Evolutionary conservation across 2,329 filamentous ascomycete genomes (phyloP), one percentile per base, ranked within the genome.

Genomic region (Ophiocordyceps camponoti-rufipedis): DNA sequence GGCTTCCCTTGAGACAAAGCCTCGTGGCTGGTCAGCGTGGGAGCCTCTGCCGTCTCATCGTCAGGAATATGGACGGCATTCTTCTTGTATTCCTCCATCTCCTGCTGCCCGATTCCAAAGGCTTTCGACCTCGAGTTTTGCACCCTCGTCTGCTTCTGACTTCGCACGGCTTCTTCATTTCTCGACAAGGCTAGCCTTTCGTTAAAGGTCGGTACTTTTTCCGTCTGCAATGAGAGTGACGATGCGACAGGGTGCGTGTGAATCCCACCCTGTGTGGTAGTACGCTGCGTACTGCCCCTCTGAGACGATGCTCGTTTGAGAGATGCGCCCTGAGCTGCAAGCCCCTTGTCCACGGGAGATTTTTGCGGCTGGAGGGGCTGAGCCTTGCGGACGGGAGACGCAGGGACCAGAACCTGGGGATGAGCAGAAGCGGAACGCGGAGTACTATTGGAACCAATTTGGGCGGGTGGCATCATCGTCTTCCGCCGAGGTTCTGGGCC

Each of bases 341-440:
- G 66, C 1, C 86, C 87, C 58, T 94, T 93, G 62, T 94, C 88
- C 49, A 96, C 82, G 1, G 91, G 89, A 1, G 88, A 95, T 28
- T 72, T 76, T 33, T 78, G 79, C 13, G 74, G 66, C 2, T 68
- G 57, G 1, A 62, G 57, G 13, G 67, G 61, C 59, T 70, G 62
- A 53, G 68, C 52, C 65, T 76, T 60, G 64, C 71, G 80, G 5
- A 89, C 82, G 1, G 87, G 75, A 9, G 78, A 81, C 3, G 74
- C 76, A 2, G 86, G 86, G 13, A 96, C 82, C 59, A 94, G 77
- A 1, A 94, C 64, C 56, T 57, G 32, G 52, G 49, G 50, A 63
- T 62, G 44, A 50, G 49, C n/a, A 39, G 16, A 45, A 11, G 49
- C 39, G 41, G 49, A 45, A 14, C 46, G 47, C 11, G 45, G 29